Base-by-base conservation (phyloP, 164 flowering plant genomes). In the Akebia trifoliata region DNA sequence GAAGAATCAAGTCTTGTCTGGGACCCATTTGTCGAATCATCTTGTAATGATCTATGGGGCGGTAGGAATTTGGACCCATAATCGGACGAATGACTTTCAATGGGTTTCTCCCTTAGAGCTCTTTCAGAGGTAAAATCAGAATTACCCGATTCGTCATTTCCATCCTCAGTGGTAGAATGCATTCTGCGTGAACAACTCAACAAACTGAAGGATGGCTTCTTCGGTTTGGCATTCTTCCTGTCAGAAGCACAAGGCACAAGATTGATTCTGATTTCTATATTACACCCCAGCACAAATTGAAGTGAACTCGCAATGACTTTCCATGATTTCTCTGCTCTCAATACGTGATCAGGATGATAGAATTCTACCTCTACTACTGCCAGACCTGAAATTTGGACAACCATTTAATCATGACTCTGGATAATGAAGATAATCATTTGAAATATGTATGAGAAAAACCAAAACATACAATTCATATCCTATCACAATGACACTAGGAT, bases 271-370 rank as follows among this genome's bases (percentile, higher is more conserved):
- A 92, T 75, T 69, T 88, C 96, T 15, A 92, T 83, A 59, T 92
- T 86, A 56, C 83, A 71, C 9, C 95, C 86, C 61, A 92, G 72
- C n/a, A 75, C 66, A 40, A 67, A 67, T 59, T 83, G 92, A 59
- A 92, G 82, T 29, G 81, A 79, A 63, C 76, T 74, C 29, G 95
- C 95, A 68, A 92, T 88, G 53, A 64, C 39, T 67, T 88, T 86
- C 98, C 90, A 83, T 10, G 89, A 82, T 48, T 77, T 92, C 60
- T 92, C 96, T 24, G 93, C 98, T 68, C 73, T 79, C 15, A 80
- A 65, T 32, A 81, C 87, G 56, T 81, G 61, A 34, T 75, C 74
- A 40, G 81, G 81, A 63, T 67, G 76, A 59, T 28, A 31, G 57
- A 92, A 88, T 56, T 85, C 87, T 61, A 92, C 57, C 64, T 85